Evolutionary conservation across 495 filamentous ascomycete genomes (phyloP).

Genomic region (Trichocladium uniseriatum): DNA sequence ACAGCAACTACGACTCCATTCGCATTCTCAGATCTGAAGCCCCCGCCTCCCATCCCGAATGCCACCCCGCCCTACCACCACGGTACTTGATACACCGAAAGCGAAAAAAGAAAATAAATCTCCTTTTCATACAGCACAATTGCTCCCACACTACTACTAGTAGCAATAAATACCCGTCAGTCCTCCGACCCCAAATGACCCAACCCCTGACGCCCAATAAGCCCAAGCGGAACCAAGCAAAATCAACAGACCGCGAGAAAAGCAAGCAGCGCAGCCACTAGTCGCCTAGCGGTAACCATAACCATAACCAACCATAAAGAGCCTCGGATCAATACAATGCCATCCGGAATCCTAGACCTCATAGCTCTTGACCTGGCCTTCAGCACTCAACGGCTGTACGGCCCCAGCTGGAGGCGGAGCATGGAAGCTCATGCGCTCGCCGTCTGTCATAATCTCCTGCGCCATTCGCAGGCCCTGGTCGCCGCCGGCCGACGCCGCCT

Average conservation of each 20-base stretch:
- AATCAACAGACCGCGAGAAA: background rate
- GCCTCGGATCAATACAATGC: too few species aligned
- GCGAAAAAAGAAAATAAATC: background rate
- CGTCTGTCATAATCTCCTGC: constrained; percentile 36
- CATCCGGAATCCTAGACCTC: constrained; percentile 28
- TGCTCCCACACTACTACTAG: background rate
- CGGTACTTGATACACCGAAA: constrained; percentile 1
- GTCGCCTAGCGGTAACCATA: too few species aligned
- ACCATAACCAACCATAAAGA: too few species aligned
- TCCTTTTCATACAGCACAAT: constrained; percentile 9
- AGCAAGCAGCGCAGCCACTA: background rate
- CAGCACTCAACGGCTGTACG: constrained; percentile 57
- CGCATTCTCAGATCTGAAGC: background rate
- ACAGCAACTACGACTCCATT: background rate
- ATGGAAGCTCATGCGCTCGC: constrained; percentile 55
- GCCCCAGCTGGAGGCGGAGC: constrained; percentile 35
- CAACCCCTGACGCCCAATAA: constrained; percentile 7
- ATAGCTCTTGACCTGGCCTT: constrained; percentile 46
- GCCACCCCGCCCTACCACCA: background rate
- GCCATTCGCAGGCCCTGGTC: constrained; percentile 50
- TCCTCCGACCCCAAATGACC: background rate
- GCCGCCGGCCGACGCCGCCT: constrained; percentile 50
- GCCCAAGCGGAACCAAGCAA: background rate
- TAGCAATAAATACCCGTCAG: background rate
- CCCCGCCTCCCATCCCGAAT: background rate